Evolutionary conservation across 164 flowering plant species (phyloP), one percentile per base, ranked within the genome.

Genomic region (Taxillus chinensis): DNA sequence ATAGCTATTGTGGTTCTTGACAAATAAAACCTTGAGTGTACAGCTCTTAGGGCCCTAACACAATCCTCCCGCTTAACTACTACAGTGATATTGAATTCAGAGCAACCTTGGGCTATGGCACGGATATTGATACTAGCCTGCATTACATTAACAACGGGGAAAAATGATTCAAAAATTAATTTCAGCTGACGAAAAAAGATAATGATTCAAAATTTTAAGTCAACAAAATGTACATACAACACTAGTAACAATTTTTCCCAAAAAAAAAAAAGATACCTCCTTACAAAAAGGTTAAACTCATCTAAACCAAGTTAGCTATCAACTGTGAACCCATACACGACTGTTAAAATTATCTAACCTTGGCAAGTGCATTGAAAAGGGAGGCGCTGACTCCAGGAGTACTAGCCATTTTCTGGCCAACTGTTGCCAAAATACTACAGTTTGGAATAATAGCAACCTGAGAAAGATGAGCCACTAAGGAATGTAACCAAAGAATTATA

Each of bases 331-430:
- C 27, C 27, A 27, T 27, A 27, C 27, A 27, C 41, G n/a, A 41
- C 39, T 45, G 39, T 39, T 0, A 17, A 51, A 6, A 55, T 39
- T 39, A 8, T 3, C 66, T 60, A 54, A 92, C 99, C 97, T 93
- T 90, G 17, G 97, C 99, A 61, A 93, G 80, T 46, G 99, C 99
- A 76, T 78, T 84, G 74, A 93, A 90, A 71, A 93, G 88, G 52
- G 92, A 83, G 61, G 97, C 96, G 77, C 99, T 87, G 62, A 93
- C 99, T 70, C 99, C 99, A 67, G 96, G 97, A 60, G 95, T 90
- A 70, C 96, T 90, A 0, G 96, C 96, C 99, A 93, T 93, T 75
- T 80, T 93, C 80, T 90, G 99, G 56, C 99, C 99, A 73, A 93
- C 97, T 41, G 96, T 76, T 43, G 98, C 96, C 77, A 93, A 79